Conservation (phyloP, 139 green algal genomes). For the Desmodesmus armatus region DNA sequence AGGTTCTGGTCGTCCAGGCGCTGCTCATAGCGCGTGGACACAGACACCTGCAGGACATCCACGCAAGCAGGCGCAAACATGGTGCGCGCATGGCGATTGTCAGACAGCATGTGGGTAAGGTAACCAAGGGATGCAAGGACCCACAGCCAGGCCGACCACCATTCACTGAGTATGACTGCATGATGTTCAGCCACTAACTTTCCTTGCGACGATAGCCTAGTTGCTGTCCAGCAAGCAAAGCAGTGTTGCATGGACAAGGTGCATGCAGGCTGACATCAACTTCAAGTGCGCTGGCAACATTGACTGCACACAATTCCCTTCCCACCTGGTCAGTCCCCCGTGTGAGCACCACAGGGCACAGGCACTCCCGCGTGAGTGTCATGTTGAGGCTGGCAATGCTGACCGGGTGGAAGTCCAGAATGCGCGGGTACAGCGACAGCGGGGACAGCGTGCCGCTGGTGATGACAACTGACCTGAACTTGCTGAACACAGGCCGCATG, state of each 20-base stretch:
- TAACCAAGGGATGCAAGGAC: too few relatives aligned
- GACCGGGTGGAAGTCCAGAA: conserved; percentile 97
- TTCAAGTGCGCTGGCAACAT: too few relatives aligned
- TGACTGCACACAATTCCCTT: neutral
- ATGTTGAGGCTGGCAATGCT: conserved; percentile 88
- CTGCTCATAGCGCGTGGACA: conserved; percentile 96
- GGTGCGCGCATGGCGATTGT: too few relatives aligned
- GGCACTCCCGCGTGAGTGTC: conserved; percentile 96
- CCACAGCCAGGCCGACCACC: too few relatives aligned
- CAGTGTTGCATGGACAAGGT: too few relatives aligned
- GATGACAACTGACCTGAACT: conserved; percentile 97
- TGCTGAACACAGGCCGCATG: conserved; percentile 94
- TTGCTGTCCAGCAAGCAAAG: too few relatives aligned
- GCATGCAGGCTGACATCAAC: too few relatives aligned
- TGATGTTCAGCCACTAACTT: too few relatives aligned
- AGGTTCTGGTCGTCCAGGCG: conserved; percentile 75
- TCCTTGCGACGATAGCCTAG: too few relatives aligned
- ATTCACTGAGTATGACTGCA: too few relatives aligned
- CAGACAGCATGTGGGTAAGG: too few relatives aligned
- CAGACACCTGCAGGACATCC: conserved; percentile 64
- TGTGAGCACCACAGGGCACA: conserved; percentile 97
- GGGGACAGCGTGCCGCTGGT: conserved; percentile 96
- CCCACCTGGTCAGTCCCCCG: conserved; percentile 90
- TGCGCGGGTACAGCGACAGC: conserved; percentile 97
- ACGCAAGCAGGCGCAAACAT: too few relatives aligned